phyloP scores from a whole-genome alignment of 495 filamentous ascomycete genomes.

The Evernia prunastri region DNA sequence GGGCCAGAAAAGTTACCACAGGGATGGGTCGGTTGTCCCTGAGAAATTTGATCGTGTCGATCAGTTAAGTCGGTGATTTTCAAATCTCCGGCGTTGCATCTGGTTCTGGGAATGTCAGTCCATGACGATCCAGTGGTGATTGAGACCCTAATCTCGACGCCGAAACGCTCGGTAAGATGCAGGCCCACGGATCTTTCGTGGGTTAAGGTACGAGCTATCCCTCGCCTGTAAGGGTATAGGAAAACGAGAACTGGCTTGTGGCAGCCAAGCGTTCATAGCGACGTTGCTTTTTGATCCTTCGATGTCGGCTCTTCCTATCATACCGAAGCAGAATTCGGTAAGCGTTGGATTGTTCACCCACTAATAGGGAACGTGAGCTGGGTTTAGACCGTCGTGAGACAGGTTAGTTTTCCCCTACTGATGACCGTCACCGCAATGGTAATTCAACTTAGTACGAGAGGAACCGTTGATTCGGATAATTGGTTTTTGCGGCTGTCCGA shows the following conservation, averaged over 20 bases:
- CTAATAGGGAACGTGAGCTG: slow-evolving; percentile 48
- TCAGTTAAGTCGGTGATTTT: not conserved
- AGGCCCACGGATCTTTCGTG: not conserved
- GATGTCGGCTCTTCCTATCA: slow-evolving; percentile 53
- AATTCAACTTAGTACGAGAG: slow-evolving; percentile 67
- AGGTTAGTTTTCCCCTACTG: slow-evolving; percentile 40
- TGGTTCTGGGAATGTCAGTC: slow-evolving; percentile 15
- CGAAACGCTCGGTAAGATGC: slow-evolving; percentile 22
- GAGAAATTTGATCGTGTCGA: not conserved
- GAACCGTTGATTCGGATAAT: slow-evolving; percentile 60
- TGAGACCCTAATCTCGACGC: not conserved
- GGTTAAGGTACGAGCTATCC: slow-evolving; percentile 22
- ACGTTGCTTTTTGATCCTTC: slow-evolving; percentile 36
- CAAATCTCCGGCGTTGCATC: slow-evolving; percentile 13
- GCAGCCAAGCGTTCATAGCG: slow-evolving; percentile 49
- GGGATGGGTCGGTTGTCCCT: slow-evolving; percentile 38
- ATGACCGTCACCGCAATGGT: slow-evolving; percentile 52
- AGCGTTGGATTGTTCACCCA: slow-evolving; percentile 53
- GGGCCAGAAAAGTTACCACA: slow-evolving; percentile 72
- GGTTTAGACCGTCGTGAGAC: slow-evolving; percentile 52
- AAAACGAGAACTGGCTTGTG: slow-evolving; percentile 49
- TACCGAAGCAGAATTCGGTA: slow-evolving; percentile 53
- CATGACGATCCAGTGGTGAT: slow-evolving; percentile 16
- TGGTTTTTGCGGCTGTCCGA: slow-evolving; percentile 65
- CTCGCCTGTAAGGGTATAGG: slow-evolving; percentile 10